Conservation (phyloP, 164 flowering plant genomes). For the Chloranthus sessilifolius region DNA sequence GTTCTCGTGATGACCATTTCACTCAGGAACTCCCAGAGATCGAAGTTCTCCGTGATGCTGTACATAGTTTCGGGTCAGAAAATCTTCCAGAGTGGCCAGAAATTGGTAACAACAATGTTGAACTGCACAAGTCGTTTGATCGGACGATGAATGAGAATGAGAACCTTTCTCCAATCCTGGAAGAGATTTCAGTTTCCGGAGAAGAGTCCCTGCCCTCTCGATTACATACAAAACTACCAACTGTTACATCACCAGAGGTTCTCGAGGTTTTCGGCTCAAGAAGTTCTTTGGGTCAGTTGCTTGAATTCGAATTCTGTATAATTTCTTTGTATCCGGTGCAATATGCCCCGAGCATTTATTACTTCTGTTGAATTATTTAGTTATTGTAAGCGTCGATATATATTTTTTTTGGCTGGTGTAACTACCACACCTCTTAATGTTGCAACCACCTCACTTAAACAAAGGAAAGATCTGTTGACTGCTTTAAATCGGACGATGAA, state of each 20-base stretch:
- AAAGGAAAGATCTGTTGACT: too few species aligned
- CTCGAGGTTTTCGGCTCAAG: constrained; percentile 18
- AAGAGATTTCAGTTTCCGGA: constrained; percentile 27
- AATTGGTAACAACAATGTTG: constrained; percentile 9
- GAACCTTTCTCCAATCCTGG: constrained; percentile 29
- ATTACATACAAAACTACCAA: constrained; percentile 18
- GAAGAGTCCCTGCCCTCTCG: constrained; percentile 26
- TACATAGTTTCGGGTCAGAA: constrained; percentile 20
- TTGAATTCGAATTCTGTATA: constrained; percentile 3
- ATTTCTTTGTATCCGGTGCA: neutral
- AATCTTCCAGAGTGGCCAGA: constrained; percentile 17
- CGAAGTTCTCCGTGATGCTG: constrained; percentile 59
- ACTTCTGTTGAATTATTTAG: too few species aligned
- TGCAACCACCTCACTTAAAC: too few species aligned
- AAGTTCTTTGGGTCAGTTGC: constrained; percentile 39
- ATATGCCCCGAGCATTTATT: neutral
- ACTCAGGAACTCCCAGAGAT: constrained; percentile 33
- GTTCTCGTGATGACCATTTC: constrained; percentile 16
- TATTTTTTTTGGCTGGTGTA: too few species aligned
- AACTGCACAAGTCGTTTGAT: constrained; percentile 17
- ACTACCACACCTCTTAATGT: too few species aligned
- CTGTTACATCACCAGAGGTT: constrained; percentile 26
- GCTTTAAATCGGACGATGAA: too few species aligned
- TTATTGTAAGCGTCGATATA: too few species aligned
- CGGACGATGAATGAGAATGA: constrained; percentile 28